Conservation (phyloP, 108 stramenopile genomes). For the Cyclotella cryptica region DNA sequence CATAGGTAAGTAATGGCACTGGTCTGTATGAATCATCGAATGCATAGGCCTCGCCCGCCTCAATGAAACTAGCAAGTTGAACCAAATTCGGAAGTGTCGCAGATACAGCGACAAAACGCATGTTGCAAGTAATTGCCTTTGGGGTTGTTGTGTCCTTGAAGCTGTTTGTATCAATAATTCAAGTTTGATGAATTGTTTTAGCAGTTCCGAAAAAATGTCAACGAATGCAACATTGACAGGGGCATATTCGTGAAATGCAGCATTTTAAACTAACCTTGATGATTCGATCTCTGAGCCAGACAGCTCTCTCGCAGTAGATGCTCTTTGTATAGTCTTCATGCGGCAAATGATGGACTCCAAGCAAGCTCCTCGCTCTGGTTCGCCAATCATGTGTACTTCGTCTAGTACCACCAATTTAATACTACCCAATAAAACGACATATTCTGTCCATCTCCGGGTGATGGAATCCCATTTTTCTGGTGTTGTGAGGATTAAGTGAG, state of each 20-base stretch:
- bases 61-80: slow-evolving; percentile 90
- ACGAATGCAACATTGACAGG: not conserved
- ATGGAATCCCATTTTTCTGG: slow-evolving; percentile 97
- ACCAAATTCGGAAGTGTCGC: slow-evolving; percentile 95
- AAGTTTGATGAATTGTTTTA: not conserved
- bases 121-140: slow-evolving; percentile 65
- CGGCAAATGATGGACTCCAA: slow-evolving; percentile 90
- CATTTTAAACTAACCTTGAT: slow-evolving; percentile 40
- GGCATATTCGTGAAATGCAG: not conserved
- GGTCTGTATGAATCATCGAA: slow-evolving; percentile 93
- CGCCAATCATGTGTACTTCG: slow-evolving; percentile 95
- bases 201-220: not conserved
- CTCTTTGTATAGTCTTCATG: slow-evolving; percentile 90
- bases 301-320: slow-evolving; percentile 43
- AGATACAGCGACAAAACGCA: slow-evolving; percentile 92
- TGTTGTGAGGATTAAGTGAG: slow-evolving; percentile 93
- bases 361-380: slow-evolving; percentile 83
- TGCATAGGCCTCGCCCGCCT: slow-evolving; percentile 77
- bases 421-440: slow-evolving; percentile 86
- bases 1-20: slow-evolving; percentile 84
- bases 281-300: slow-evolving; percentile 39
- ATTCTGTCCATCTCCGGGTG: slow-evolving; percentile 92
- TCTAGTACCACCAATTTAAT: slow-evolving; percentile 94
- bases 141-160: slow-evolving; percentile 62
- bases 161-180: slow-evolving; percentile 25